Percentiles rank a stretch among this genome's conserved stretches.
These are phyloP conservation scores for Eucalyptus paniculata DNA, from an alignment of 345 rosid species.

Conservation along the genomic window DNA sequence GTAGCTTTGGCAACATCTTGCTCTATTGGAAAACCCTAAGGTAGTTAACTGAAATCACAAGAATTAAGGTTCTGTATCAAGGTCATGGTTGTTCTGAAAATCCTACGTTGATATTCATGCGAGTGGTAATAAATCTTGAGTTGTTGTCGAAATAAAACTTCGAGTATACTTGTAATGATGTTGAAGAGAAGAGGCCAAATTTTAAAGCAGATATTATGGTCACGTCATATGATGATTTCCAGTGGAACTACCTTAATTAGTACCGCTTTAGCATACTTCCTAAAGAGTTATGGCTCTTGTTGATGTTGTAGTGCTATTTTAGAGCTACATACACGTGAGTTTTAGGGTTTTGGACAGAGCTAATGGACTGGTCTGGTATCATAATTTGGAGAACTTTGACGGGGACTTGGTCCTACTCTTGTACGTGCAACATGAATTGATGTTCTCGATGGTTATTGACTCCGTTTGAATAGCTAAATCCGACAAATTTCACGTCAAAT, in stretches of 20 bases:
- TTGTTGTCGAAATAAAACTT: neutral
- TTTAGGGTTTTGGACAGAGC: neutral
- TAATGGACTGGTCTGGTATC: neutral
- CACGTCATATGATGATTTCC: neutral
- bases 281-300: neutral
- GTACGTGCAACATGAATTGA: neutral
- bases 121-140: neutral
- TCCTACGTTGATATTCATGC: neutral
- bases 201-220: neutral
- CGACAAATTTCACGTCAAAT: neutral
- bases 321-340: neutral
- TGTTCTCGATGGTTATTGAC: neutral
- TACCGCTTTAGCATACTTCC: neutral
- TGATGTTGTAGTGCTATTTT: neutral
- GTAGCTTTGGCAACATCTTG: neutral
- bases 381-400: neutral
- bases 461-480: neutral
- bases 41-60: neutral
- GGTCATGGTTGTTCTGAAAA: neutral
- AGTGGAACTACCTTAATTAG: neutral
- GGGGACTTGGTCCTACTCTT: neutral
- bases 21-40: neutral
- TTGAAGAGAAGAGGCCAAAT: neutral
- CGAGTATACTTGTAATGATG: neutral
- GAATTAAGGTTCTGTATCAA: neutral